Conservation (phyloP, 345 rosid species). For the Durio zibethinus region DNA sequence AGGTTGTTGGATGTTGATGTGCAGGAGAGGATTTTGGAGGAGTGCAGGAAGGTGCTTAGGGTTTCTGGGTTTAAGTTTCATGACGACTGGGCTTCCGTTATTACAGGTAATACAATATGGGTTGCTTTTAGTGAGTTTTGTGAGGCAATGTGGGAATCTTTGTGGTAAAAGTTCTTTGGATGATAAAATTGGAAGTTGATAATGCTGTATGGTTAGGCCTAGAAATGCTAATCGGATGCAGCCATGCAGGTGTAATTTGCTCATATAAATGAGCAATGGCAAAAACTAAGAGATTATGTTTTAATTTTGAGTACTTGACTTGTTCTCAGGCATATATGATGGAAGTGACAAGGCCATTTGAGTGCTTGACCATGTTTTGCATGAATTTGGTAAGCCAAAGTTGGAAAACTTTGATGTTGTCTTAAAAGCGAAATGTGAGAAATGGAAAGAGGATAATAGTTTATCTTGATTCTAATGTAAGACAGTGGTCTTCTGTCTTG, state of each 20-base stretch:
- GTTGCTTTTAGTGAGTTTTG: not conserved
- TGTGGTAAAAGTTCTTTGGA: not conserved
- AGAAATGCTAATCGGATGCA: not conserved
- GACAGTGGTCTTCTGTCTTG: not conserved
- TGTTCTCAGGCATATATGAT: not conserved
- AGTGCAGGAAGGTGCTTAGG: slow-evolving; percentile 51
- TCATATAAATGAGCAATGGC: not conserved
- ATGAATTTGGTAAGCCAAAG: too few species aligned
- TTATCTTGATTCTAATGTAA: too few species aligned
- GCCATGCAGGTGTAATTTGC: not conserved
- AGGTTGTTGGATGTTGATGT: slow-evolving; percentile 53
- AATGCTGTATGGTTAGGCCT: not conserved
- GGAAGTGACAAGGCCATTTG: not conserved
- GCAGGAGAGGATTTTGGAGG: slow-evolving; percentile 56
- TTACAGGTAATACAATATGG: slow-evolving; percentile 48
- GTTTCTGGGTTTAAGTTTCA: slow-evolving; percentile 60
- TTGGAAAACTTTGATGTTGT: too few species aligned
- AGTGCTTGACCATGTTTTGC: not conserved
- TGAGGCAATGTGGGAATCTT: not conserved
- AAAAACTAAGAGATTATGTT: not conserved
- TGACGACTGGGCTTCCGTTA: slow-evolving; percentile 80
- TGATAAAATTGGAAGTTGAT: not conserved
- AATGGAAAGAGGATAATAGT: too few species aligned
- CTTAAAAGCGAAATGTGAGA: too few species aligned
- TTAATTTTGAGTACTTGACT: not conserved